Evolutionary conservation across 2,329 filamentous ascomycete genomes (phyloP).

Genomic region (Aureobasidium sp.): DNA sequence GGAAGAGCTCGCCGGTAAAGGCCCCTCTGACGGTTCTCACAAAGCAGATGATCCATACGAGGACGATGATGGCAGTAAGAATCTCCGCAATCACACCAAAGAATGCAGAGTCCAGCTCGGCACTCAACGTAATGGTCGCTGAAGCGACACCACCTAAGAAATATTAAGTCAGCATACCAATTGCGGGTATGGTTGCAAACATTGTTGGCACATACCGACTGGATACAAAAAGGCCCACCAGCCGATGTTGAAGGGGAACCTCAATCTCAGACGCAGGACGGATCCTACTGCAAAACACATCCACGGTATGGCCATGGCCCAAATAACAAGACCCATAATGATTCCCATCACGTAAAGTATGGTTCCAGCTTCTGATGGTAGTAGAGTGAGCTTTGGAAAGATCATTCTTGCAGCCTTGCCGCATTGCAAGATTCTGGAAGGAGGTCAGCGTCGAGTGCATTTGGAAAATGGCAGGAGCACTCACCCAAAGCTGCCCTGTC

Average conservation of each 20-base stretch:
- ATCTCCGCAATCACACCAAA: constrained; percentile 46
- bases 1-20: constrained; percentile 44
- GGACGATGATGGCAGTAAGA: constrained; percentile 43
- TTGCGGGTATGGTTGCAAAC: not conserved
- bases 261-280: constrained; percentile 32
- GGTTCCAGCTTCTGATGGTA: constrained; percentile 40
- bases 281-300: constrained; percentile 47
- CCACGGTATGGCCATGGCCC: constrained; percentile 50
- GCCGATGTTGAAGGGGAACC: constrained; percentile 55
- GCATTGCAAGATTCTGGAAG: constrained; percentile 42
- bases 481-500: constrained; percentile 54
- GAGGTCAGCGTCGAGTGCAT: not conserved
- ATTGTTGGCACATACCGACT: not conserved
- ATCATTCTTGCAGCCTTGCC: constrained; percentile 37
- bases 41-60: constrained; percentile 52
- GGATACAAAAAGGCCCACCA: constrained; percentile 59
- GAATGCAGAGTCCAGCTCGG: constrained; percentile 48
- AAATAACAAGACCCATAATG: constrained; percentile 45
- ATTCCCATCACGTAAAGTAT: constrained; percentile 54
- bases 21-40: constrained; percentile 43
- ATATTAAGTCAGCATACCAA: not conserved
- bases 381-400: constrained; percentile 33
- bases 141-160: constrained; percentile 3
- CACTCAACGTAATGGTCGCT: constrained; percentile 16
- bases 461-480: not conserved